phyloP scores from a whole-genome alignment of 2,329 filamentous ascomycete genomes.

The Ceratocystis lukuohia region DNA sequence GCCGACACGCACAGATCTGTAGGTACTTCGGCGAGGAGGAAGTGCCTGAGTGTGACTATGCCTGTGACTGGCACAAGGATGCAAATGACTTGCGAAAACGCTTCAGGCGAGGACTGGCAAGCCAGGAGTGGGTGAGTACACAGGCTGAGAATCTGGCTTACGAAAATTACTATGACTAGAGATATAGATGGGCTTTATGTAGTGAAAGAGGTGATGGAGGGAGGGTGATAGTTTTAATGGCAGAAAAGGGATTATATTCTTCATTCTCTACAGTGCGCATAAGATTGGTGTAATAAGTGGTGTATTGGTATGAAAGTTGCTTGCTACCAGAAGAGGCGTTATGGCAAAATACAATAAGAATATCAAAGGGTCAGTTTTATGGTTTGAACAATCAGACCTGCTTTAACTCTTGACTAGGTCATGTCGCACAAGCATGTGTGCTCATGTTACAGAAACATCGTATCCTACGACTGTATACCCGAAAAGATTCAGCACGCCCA shows the following conservation, averaged over 20 bases:
- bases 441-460: background rate
- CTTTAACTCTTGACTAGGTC: background rate
- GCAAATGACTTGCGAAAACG: constrained; percentile 41
- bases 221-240: background rate
- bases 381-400: background rate
- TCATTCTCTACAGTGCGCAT: background rate
- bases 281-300: background rate
- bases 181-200: background rate
- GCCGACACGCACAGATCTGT: constrained; percentile 63
- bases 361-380: too few relatives aligned
- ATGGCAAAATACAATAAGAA: background rate
- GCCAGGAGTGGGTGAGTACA: constrained; percentile 50
- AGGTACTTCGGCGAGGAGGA: constrained; percentile 60
- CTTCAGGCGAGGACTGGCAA: constrained; percentile 42
- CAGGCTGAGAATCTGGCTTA: constrained; percentile 47
- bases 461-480: background rate
- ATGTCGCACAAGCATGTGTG: too few relatives aligned
- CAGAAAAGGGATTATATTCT: background rate
- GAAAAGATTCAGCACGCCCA: background rate
- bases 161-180: constrained; percentile 37
- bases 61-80: constrained; percentile 70
- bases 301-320: background rate
- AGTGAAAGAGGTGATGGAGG: background rate
- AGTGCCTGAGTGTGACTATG: constrained; percentile 52
- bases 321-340: background rate